Percentiles rank a stretch among this genome's conserved stretches.
Evolutionary conservation across 1,284 basidiomycete species (phyloP).

Genomic region (Papiliotrema terrestris): DNA sequence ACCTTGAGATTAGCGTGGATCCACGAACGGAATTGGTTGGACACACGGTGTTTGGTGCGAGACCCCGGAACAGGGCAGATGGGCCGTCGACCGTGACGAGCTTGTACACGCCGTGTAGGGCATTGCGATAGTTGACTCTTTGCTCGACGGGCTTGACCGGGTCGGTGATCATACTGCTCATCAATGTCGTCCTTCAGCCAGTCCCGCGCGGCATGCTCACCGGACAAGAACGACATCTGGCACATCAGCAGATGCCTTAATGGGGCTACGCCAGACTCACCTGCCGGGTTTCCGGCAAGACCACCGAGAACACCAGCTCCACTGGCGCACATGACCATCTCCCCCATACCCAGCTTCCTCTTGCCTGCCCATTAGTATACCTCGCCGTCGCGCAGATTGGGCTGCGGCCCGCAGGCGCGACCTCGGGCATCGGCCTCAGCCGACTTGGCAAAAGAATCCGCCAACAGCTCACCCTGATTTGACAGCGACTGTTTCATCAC

Average conservation of each 20-base stretch:
- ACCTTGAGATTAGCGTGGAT: conserved; percentile 26
- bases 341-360: background rate
- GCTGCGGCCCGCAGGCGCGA: no score
- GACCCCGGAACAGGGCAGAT: conserved; percentile 15
- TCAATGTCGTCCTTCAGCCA: conserved; percentile 8
- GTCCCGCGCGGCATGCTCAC: background rate
- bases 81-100: conserved; percentile 20
- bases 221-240: conserved; percentile 8
- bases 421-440: background rate
- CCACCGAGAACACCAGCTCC: conserved; percentile 26
- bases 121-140: conserved; percentile 23
- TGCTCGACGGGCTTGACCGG: conserved; percentile 18
- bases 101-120: conserved; percentile 23
- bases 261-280: conserved; percentile 7
- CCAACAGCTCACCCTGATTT: conserved; percentile 20
- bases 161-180: conserved; percentile 26
- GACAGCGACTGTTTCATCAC: conserved; percentile 24
- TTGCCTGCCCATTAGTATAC: conserved; percentile 5
- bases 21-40: no score
- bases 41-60: conserved; percentile 5
- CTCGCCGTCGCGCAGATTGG: no score
- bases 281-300: conserved; percentile 26
- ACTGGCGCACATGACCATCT: conserved; percentile 15
- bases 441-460: background rate
- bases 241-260: background rate